Base-by-base conservation (phyloP, 176 grass and related monocot species). In the Typha latifolia region DNA sequence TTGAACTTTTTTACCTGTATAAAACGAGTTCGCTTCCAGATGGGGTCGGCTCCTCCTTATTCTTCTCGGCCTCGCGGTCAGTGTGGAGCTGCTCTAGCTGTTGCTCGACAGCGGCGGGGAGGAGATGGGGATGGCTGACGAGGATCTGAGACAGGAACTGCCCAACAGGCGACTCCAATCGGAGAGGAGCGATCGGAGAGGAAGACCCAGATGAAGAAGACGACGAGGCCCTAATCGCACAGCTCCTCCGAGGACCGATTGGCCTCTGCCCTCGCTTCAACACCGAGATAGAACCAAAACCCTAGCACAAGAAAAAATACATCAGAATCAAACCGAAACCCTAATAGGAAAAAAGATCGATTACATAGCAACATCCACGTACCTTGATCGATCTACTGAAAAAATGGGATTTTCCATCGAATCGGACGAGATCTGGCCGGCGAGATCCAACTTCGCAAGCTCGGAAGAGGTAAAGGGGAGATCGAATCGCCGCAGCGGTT, bases 81-180 rank as follows among this genome's bases (percentile, higher is more conserved):
- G 79, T 93, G 73, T 90, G 83, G 49, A 99, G 94, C 74, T 93
- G 89, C 79, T 99, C 81, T 21, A 99, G 89, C 80, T 99, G 94
- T 62, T 93, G 84, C 71, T 99, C 94, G 32, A 79, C 94, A 12
- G 94, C 94, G 9, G 94, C 86, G 3, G 89, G 73, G 11, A 99
- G 81, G 37, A 99, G 83, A 79, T 99, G 94, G 18, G 94, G 94
- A 81, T 99, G 89, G 53, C 73, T 93, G 70, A 68, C 72, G 18
- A 99, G 71, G 52, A 99, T 93, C 74, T 99, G 89, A 3, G 89
- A 90, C 57, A 99, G 79, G 23, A 99, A 84, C 79, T 93, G 83
- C 62, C 94, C 94, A 31, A 86, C 66, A 7, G 94, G 89, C 3
- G 94, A 99, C 62, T 93, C 94, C 81, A 99, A 75, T 59, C 81